Conservation (phyloP, 345 rosid species). For the Pelargonium nanum region DNA sequence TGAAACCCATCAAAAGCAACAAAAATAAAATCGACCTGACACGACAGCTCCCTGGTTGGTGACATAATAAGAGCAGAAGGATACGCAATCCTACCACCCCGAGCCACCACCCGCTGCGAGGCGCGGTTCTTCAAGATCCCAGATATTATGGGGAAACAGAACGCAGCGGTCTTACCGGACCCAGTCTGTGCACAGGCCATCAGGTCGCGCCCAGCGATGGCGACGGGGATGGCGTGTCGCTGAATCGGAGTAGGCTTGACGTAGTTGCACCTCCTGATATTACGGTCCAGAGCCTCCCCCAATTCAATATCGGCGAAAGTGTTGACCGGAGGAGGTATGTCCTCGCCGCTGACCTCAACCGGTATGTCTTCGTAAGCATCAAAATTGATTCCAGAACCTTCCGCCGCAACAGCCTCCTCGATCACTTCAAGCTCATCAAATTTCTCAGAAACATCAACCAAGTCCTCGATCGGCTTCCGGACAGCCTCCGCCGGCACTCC, state of each 20-base stretch:
- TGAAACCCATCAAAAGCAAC: background rate
- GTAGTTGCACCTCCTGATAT: constrained; percentile 35
- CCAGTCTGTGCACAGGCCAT: constrained; percentile 63
- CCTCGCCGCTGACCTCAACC: constrained; percentile 26
- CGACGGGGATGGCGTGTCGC: constrained; percentile 46
- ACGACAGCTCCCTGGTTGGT: constrained; percentile 48
- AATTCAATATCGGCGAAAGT: constrained; percentile 27
- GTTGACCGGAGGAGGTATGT: constrained; percentile 23
- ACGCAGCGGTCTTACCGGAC: constrained; percentile 49
- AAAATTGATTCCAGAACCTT: constrained; percentile 20
- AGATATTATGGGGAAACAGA: constrained; percentile 39
- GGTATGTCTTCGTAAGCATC: constrained; percentile 35
- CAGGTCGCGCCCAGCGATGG: constrained; percentile 41
- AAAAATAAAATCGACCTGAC: constrained; percentile 26
- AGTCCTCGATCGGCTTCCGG: background rate
- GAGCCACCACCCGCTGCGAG: constrained; percentile 5
- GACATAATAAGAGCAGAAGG: constrained; percentile 41
- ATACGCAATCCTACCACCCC: constrained; percentile 14
- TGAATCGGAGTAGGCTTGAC: constrained; percentile 45
- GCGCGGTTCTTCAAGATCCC: constrained; percentile 19
- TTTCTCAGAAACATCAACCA: constrained; percentile 5
- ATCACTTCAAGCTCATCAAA: constrained; percentile 21
- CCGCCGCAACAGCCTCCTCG: constrained; percentile 6
- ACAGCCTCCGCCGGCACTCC: background rate
- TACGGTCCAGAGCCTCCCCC: constrained; percentile 22